Percentiles rank a stretch among this genome's conserved stretches.
Conservation (phyloP, 2,329 filamentous ascomycete species). For the Trichoderma brevicompactum region DNA sequence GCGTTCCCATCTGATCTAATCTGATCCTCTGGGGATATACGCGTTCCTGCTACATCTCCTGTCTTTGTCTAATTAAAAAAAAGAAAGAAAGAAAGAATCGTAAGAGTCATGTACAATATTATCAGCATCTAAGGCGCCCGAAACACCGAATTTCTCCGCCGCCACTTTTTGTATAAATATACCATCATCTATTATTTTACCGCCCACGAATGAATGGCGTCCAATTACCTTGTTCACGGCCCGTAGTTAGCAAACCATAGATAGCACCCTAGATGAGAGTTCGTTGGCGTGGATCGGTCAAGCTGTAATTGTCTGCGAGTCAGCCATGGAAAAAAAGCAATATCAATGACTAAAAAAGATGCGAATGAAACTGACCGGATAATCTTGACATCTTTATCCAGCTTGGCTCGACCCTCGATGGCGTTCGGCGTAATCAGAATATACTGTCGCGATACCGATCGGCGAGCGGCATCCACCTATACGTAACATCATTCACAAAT, state of each 20-base stretch:
- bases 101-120: slow-evolving; percentile 27
- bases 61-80: neutral
- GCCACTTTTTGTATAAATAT: slow-evolving; percentile 14
- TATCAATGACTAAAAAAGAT: neutral
- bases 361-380: slow-evolving; percentile 59
- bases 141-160: neutral
- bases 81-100: neutral
- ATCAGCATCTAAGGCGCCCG: slow-evolving; percentile 5
- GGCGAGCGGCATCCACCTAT: slow-evolving; percentile 80
- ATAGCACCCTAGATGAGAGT: slow-evolving; percentile 42
- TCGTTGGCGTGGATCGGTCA: slow-evolving; percentile 64
- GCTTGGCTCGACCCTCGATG: slow-evolving; percentile 63
- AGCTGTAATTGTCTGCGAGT: slow-evolving; percentile 43
- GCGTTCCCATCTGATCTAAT: slow-evolving; percentile 69
- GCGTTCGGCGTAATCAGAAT: slow-evolving; percentile 95
- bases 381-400: slow-evolving; percentile 75
- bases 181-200: slow-evolving; percentile 2
- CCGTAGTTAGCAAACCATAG: neutral
- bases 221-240: neutral
- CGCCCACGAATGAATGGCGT: slow-evolving; percentile 4
- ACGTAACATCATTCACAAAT: neutral
- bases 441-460: slow-evolving; percentile 88
- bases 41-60: neutral
- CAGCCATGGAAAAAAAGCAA: slow-evolving; percentile 32
- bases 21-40: neutral